Evolutionary conservation across 2,329 filamentous ascomycete genomes (phyloP).

Genomic region (Hymenoscyphus repandus): DNA sequence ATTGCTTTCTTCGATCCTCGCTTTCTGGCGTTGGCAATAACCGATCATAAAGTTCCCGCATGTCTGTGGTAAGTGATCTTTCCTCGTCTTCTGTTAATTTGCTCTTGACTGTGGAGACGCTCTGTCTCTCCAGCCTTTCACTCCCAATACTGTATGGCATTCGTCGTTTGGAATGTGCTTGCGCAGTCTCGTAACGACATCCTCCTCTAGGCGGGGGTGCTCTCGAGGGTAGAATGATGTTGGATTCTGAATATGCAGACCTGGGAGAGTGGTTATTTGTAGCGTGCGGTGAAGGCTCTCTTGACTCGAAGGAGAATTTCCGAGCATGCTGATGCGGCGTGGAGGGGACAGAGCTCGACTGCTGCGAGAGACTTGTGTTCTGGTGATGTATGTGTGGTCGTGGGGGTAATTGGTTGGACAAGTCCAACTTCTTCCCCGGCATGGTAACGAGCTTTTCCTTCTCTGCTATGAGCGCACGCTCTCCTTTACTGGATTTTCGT

Average conservation of each 20-base stretch:
- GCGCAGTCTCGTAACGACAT: slow-evolving; percentile 86
- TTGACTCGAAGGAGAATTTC: slow-evolving; percentile 74
- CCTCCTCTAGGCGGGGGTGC: slow-evolving; percentile 56
- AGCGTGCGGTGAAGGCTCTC: slow-evolving; percentile 74
- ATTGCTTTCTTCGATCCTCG: slow-evolving; percentile 65
- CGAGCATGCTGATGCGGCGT: slow-evolving; percentile 87
- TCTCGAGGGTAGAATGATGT: slow-evolving; percentile 65
- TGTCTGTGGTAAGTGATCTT: slow-evolving; percentile 69
- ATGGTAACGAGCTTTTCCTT: slow-evolving; percentile 42
- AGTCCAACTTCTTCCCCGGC: slow-evolving; percentile 30
- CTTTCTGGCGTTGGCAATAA: slow-evolving; percentile 79
- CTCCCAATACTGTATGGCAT: slow-evolving; percentile 91
- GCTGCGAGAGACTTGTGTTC: slow-evolving; percentile 48
- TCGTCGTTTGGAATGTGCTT: slow-evolving; percentile 73
- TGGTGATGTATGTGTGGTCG: slow-evolving; percentile 37
- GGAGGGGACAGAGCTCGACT: slow-evolving; percentile 88
- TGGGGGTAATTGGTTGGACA: slow-evolving; percentile 25
- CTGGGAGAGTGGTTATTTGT: slow-evolving; percentile 77
- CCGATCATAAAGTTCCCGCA: slow-evolving; percentile 77
- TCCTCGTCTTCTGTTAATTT: slow-evolving; percentile 69
- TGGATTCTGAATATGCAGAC: slow-evolving; percentile 86
- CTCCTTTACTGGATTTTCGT: slow-evolving; percentile 52
- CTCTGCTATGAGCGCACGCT: slow-evolving; percentile 55
- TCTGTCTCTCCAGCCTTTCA: slow-evolving; percentile 67
- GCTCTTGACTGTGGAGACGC: slow-evolving; percentile 67